A percentile compares a stretch with the other conserved stretches of the same genome.
Evolutionary conservation across 2,329 filamentous ascomycete species (phyloP).

Genomic region (Pseudogymnoascus sp.): DNA sequence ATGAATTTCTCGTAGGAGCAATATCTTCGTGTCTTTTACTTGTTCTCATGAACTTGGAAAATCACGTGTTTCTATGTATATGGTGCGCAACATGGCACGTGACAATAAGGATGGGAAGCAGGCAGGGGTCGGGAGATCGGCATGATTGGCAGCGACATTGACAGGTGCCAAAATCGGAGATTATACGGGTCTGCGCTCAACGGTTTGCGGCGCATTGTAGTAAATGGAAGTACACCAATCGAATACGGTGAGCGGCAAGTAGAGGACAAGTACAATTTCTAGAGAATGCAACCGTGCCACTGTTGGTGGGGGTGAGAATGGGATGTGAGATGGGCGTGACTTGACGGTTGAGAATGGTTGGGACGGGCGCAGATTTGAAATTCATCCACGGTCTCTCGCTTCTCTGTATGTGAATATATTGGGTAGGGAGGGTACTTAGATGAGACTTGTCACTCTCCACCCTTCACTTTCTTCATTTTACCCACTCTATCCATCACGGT

Average conservation of each 20-base stretch:
- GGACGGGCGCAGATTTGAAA: not conserved
- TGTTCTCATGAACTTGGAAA: not conserved
- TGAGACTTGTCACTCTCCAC: too few species aligned
- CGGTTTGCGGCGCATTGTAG: too few species aligned
- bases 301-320: too few species aligned
- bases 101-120: not conserved
- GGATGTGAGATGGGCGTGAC: not conserved
- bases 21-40: not conserved
- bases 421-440: too few species aligned
- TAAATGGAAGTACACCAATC: too few species aligned
- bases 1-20: not conserved
- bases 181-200: too few species aligned
- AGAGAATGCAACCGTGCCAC: not conserved
- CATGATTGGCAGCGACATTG: not conserved
- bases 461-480: too few species aligned
- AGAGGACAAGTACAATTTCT: not conserved
- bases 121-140: not conserved
- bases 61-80: not conserved
- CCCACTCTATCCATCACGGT: not conserved
- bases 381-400: too few species aligned
- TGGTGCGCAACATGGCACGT: not conserved
- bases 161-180: not conserved
- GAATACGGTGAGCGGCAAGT: not conserved
- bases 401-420: too few species aligned
- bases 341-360: not conserved